These are phyloP conservation scores for Backusella tuberculispora DNA, from an alignment of 192 early-diverging fungal genomes.

Conservation along the genomic window DNA sequence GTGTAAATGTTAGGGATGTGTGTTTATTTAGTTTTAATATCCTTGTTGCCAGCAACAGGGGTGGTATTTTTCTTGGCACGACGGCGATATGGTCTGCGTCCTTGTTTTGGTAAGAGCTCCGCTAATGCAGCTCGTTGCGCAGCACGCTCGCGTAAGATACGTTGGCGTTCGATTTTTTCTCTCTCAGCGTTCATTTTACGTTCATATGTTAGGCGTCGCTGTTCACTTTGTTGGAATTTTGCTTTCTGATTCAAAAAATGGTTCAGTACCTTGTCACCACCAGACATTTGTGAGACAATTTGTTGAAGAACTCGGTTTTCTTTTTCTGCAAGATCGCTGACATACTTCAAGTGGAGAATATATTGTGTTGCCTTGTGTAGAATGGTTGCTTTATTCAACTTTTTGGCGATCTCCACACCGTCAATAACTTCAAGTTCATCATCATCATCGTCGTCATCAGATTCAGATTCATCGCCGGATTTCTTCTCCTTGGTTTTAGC, in stretches of 20 bases:
- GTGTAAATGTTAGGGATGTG: not conserved
- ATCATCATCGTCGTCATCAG: conserved; percentile 50
- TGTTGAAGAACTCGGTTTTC: conserved; percentile 51
- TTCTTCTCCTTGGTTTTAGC: conserved; percentile 48
- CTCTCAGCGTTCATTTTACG: conserved; percentile 1
- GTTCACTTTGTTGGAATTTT: conserved; percentile 8
- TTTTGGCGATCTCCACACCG: conserved; percentile 80
- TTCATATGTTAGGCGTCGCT: conserved; percentile 13
- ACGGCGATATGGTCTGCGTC: conserved; percentile 20
- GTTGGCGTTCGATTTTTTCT: conserved; percentile 23
- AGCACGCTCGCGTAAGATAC: conserved; percentile 25
- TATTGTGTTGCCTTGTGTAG: conserved; percentile 91
- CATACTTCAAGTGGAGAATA: conserved; percentile 63
- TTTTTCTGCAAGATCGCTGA: conserved; percentile 36
- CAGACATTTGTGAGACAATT: conserved; percentile 47
- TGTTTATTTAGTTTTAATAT: not conserved
- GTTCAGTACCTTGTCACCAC: conserved; percentile 45
- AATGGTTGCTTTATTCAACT: conserved; percentile 94
- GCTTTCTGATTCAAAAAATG: conserved; percentile 16
- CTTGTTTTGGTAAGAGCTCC: conserved; percentile 10
- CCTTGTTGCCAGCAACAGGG: not conserved
- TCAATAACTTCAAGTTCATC: conserved; percentile 59
- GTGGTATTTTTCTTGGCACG: not conserved
- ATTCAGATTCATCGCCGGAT: conserved; percentile 39
- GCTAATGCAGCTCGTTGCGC: conserved; percentile 33